Percentiles rank a stretch among this genome's conserved stretches.
Evolutionary conservation across 116 monocot genomes (phyloP).

Genomic region (Papilionanthe hybrid): DNA sequence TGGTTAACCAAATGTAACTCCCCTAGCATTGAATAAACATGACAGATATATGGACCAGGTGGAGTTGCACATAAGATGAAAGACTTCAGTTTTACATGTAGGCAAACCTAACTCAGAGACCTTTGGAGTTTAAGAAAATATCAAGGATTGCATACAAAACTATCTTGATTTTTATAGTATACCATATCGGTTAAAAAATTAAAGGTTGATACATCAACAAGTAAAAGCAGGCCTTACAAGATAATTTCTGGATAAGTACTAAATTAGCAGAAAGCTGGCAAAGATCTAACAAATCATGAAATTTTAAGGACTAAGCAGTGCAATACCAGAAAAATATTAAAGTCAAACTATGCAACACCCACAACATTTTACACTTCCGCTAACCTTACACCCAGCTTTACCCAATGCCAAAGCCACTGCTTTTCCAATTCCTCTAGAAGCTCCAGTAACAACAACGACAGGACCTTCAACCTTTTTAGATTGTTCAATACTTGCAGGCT

Average conservation of each 20-base stretch:
- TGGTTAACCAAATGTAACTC: not conserved
- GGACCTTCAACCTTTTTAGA: constrained; percentile 50
- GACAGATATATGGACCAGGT: not conserved
- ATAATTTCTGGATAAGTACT: not conserved
- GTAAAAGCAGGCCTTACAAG: not conserved
- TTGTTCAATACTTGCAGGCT: constrained; percentile 40
- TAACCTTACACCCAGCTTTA: constrained; percentile 91
- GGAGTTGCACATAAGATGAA: not conserved
- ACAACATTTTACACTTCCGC: not conserved
- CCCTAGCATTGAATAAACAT: not conserved
- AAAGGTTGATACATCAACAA: not conserved
- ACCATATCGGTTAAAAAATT: not conserved
- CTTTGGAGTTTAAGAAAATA: not conserved
- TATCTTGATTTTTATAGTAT: not conserved
- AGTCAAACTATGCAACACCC: too few species aligned
- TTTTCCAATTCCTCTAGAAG: constrained; percentile 91
- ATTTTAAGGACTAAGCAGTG: not conserved
- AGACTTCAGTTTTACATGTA: not conserved
- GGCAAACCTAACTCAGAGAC: not conserved
- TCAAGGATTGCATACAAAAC: not conserved
- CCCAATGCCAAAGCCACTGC: constrained; percentile 74
- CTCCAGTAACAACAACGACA: constrained; percentile 79
- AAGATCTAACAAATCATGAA: not conserved
- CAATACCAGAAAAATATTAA: not conserved
- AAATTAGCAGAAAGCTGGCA: not conserved